Evolutionary conservation across 1,284 basidiomycete species (phyloP).

Genomic region (Singerocomus inundabilis): DNA sequence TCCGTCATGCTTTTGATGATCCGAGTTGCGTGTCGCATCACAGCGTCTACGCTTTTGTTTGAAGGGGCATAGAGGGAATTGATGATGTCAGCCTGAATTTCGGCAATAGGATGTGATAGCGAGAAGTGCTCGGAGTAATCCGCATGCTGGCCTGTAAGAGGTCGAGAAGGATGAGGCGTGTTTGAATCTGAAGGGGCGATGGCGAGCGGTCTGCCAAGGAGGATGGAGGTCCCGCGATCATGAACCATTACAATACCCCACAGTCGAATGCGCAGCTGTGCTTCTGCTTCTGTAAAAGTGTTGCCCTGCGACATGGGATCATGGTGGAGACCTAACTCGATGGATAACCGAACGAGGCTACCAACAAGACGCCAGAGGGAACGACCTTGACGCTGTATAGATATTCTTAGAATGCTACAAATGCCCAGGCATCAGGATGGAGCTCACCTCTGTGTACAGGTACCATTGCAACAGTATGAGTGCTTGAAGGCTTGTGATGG

Average conservation of each 20-base stretch:
- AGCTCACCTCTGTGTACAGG: conserved; percentile 74
- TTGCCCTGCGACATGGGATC: conserved; percentile 68
- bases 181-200: conserved; percentile 76
- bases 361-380: conserved; percentile 82
- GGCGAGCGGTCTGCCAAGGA: conserved; percentile 78
- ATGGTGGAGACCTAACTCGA: conserved; percentile 80
- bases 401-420: conserved; percentile 10
- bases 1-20: conserved; percentile 73
- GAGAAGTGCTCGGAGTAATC: conserved; percentile 70
- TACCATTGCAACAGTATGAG: conserved; percentile 83
- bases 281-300: conserved; percentile 70
- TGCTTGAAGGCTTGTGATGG: conserved; percentile 75
- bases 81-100: conserved; percentile 83
- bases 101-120: conserved; percentile 64
- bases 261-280: conserved; percentile 69
- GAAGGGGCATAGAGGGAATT: conserved; percentile 76
- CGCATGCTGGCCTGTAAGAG: conserved; percentile 39
- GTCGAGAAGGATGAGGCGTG: conserved; percentile 63
- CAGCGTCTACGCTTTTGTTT: conserved; percentile 58
- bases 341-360: conserved; percentile 71
- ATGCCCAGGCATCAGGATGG: too few relatives aligned
- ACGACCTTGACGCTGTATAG: conserved; percentile 70
- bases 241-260: conserved; percentile 81
- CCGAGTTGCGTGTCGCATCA: conserved; percentile 71
- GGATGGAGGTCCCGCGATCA: conserved; percentile 79